Evolutionary conservation across 139 green algal genomes (phyloP), one percentile per base, ranked within the genome.

Genomic region (Chlamydomonas sp.): DNA sequence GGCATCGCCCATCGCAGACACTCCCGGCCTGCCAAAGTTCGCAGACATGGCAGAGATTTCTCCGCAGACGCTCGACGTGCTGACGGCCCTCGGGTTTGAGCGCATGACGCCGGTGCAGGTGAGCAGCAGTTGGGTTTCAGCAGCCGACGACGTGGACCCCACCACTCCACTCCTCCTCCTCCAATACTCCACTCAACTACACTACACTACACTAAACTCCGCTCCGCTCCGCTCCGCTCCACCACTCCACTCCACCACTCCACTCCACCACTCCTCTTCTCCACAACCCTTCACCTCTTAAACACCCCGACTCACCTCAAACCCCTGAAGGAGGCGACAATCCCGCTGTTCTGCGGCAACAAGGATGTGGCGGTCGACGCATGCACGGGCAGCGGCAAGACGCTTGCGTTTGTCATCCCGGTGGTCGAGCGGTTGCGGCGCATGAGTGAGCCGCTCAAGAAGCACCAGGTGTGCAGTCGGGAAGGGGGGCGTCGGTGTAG

Each of bases 321-420:
- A n/a, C n/a, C n/a, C n/a, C n/a, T n/a, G n/a, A n/a, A n/a, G n/a
- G 89, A 90, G 36, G 91, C 91, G 2, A 87, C 83, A 2, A 96
- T 99, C 29, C 93, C 93, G 0, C 64, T 99, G 47, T 91, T 99
- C 5, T 78, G 72, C 33, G 84, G 82, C 8, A 88, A 99, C 83
- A 97, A 97, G 71, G 95, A 99, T 72, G 95, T 99, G 1, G 83
- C 86, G 4, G 95, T 98, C 16, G 93, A 98, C 30, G 95, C 95
- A 0, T 89, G 80, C 76, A 99, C 95, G 0, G 95, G 95, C n/a
- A 94, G 83, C 10, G 95, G 95, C 8, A 99, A 99, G 76, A 99
- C 95, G 0, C 81, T 99, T 5, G 93, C 95, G 0, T 99, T 98
- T 64, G 74, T 99, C 1, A 60, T 99, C 24, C 95, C 95, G 2